Percentiles rank a stretch among this genome's conserved stretches.
Conservation (phyloP, 805 yeast species). For the Phaffomyces thermotolerans region DNA sequence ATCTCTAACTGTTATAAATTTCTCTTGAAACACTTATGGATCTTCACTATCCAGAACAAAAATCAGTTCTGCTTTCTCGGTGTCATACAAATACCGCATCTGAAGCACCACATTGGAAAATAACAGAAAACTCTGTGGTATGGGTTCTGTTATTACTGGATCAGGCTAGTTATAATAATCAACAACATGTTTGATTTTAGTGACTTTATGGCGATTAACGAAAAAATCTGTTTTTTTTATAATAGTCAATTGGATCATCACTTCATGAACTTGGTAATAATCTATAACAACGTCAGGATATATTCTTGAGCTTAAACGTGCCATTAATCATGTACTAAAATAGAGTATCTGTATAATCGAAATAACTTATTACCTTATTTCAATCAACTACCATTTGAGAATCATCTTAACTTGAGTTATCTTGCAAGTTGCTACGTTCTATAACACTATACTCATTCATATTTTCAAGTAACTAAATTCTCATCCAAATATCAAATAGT, state of each 20-base stretch:
- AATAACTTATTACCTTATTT: constrained; percentile 40
- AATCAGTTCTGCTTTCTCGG: neutral
- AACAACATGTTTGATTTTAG: constrained; percentile 24
- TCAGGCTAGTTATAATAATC: constrained; percentile 4
- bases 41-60: neutral
- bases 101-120: constrained; percentile 38
- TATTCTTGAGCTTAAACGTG: constrained; percentile 34
- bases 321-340: constrained; percentile 18
- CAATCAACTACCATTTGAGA: constrained; percentile 40
- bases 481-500: too few relatives aligned
- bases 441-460: too few relatives aligned
- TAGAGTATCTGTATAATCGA: constrained; percentile 29
- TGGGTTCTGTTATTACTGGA: constrained; percentile 30
- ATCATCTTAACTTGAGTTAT: constrained; percentile 30
- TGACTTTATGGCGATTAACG: constrained; percentile 27
- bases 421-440: constrained; percentile 29
- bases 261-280: constrained; percentile 31
- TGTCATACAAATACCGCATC: constrained; percentile 28
- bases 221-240: constrained; percentile 21
- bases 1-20: neutral
- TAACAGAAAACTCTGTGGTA: constrained; percentile 37
- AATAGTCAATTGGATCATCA: constrained; percentile 3
- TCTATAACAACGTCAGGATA: constrained; percentile 31
- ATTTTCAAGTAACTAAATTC: too few relatives aligned
- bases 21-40: neutral